phyloP scores from a whole-genome alignment of 2,329 filamentous ascomycete species.

The Metarhizium robertsii region DNA sequence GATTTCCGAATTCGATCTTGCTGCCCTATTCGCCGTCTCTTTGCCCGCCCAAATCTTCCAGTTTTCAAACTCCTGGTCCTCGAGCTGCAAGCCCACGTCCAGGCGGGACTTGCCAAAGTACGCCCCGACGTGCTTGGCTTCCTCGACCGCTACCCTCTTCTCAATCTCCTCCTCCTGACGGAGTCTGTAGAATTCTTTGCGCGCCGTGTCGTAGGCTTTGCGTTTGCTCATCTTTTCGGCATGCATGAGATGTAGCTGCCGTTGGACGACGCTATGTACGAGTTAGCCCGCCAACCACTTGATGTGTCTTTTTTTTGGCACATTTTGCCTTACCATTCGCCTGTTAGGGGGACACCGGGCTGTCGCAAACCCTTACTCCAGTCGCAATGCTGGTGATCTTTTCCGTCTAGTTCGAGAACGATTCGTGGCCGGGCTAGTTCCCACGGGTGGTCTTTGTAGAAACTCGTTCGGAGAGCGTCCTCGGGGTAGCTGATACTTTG shows the following conservation, averaged over 20 bases:
- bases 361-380: conserved; percentile 73
- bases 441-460: conserved; percentile 95
- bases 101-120: conserved; percentile 74
- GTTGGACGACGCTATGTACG: conserved; percentile 69
- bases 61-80: conserved; percentile 67
- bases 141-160: conserved; percentile 74
- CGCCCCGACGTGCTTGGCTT: conserved; percentile 75
- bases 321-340: conserved; percentile 58
- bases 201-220: conserved; percentile 75
- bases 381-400: conserved; percentile 65
- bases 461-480: conserved; percentile 68
- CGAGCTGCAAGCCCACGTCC: conserved; percentile 72
- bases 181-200: conserved; percentile 81
- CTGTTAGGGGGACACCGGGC: conserved; percentile 65
- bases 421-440: conserved; percentile 83
- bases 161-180: conserved; percentile 78
- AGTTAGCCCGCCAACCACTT: conserved; percentile 9
- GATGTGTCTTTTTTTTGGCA: background rate
- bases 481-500: conserved; percentile 72
- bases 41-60: conserved; percentile 74
- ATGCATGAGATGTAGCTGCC: conserved; percentile 78
- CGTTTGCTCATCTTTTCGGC: conserved; percentile 50
- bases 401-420: conserved; percentile 76
- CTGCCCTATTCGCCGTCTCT: conserved; percentile 33
- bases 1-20: conserved; percentile 31